A percentile compares a stretch with the other conserved stretches of the same genome.
Conservation (phyloP, 148 eudicot species). For the Nepenthes gracilis region DNA sequence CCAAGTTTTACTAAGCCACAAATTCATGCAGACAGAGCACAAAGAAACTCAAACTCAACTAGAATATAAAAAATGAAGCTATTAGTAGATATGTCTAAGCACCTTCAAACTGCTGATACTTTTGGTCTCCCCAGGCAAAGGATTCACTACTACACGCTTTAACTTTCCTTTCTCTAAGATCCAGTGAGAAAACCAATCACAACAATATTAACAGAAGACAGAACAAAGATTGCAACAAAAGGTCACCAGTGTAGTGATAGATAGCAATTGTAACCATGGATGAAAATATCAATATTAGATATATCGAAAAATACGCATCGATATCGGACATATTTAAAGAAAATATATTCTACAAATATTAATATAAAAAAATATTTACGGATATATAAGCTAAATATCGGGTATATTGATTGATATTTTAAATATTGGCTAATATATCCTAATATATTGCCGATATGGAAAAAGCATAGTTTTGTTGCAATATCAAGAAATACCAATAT, state of each 20-base stretch:
- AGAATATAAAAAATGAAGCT: neutral
- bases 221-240: neutral
- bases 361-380: too few species aligned
- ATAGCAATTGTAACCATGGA: neutral
- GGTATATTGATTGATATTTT: too few species aligned
- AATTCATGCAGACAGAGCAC: neutral
- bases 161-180: conserved; percentile 68
- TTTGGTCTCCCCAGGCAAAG: conserved; percentile 74
- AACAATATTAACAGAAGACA: neutral
- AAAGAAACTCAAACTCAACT: neutral
- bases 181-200: conserved; percentile 5
- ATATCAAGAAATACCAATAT: too few species aligned
- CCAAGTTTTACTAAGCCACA: neutral
- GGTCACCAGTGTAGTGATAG: neutral
- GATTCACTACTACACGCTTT: conserved; percentile 65
- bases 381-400: too few species aligned
- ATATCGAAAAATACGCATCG: too few species aligned
- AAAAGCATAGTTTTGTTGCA: too few species aligned
- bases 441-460: too few species aligned
- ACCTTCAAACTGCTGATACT: conserved; percentile 81
- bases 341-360: too few species aligned
- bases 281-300: too few species aligned
- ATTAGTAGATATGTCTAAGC: conserved; percentile 3
- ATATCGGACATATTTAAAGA: too few species aligned
- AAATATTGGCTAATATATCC: too few species aligned